A percentile compares a stretch with the other conserved stretches of the same genome.
phyloP scores from a whole-genome alignment of 2,329 filamentous ascomycete species.

The Colletotrichum sp. region DNA sequence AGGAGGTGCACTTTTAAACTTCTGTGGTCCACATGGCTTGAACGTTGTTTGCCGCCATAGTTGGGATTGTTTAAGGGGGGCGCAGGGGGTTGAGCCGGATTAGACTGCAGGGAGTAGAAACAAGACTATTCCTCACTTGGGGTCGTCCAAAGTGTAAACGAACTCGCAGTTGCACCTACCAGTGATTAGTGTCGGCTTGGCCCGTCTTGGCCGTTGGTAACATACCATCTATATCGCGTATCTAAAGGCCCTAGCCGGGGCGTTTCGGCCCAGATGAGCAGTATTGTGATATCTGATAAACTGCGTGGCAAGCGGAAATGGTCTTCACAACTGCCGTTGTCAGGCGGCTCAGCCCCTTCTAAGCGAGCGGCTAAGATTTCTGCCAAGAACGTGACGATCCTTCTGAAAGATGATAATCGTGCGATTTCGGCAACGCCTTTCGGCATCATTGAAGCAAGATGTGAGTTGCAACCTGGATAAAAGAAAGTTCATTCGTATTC shows the following conservation, averaged over 20 bases:
- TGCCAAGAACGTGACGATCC: neutral
- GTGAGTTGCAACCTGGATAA: neutral
- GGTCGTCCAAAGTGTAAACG: neutral
- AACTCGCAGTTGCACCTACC: neutral
- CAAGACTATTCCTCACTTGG: neutral
- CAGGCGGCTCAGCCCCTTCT: neutral
- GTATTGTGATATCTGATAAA: neutral
- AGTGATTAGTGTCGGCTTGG: neutral
- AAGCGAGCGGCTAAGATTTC: neutral
- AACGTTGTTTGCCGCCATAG: neutral
- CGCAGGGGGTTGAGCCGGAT: neutral
- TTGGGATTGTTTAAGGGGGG: neutral
- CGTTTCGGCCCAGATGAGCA: neutral
- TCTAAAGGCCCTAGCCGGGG: neutral
- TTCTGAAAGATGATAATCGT: neutral
- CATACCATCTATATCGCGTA: neutral
- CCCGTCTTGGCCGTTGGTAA: neutral
- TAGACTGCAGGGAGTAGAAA: neutral
- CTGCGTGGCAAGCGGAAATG: neutral
- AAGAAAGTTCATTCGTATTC: neutral
- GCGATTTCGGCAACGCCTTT: neutral
- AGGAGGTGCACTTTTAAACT: neutral
- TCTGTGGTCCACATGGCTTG: neutral
- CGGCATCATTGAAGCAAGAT: neutral
- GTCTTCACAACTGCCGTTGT: neutral